Percentiles rank a stretch among this genome's conserved stretches.
Conservation (phyloP, 164 flowering plant species). For the Macadamia tetraphylla region DNA sequence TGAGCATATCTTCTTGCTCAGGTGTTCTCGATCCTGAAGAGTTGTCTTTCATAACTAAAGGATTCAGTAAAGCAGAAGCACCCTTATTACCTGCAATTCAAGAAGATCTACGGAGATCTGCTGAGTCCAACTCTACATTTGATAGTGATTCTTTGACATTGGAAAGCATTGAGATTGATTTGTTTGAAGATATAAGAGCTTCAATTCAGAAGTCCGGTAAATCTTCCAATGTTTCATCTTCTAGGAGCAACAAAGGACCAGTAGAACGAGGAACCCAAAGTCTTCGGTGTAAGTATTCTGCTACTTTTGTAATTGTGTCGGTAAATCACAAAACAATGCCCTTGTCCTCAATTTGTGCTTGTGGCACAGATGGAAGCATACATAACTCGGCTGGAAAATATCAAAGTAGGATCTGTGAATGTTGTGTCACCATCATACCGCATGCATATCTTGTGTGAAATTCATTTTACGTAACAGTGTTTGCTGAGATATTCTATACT, state of each 20-base stretch:
- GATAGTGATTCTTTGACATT: conserved; percentile 59
- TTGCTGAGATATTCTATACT: not conserved
- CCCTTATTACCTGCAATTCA: conserved; percentile 55
- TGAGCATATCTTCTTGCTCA: conserved; percentile 13
- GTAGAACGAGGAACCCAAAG: conserved; percentile 13
- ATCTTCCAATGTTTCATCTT: conserved; percentile 17
- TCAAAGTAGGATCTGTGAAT: not conserved
- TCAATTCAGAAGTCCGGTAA: conserved; percentile 63
- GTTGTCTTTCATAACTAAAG: conserved; percentile 62
- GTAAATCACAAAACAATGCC: not conserved
- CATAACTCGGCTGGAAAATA: not conserved
- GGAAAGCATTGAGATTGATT: conserved; percentile 63
- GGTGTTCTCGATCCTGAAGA: conserved; percentile 92
- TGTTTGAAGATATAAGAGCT: conserved; percentile 75
- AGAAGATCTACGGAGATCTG: conserved; percentile 66
- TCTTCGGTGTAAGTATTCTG: conserved; percentile 33
- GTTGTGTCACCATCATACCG: not conserved
- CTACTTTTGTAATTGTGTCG: not conserved
- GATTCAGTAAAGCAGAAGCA: conserved; percentile 33
- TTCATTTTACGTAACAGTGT: not conserved
- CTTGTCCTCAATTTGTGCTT: too few species aligned
- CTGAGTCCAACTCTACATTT: conserved; percentile 65
- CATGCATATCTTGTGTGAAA: not conserved
- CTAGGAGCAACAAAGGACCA: conserved; percentile 19
- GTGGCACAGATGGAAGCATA: not conserved